Conservation (phyloP, 352 stramenopile species). For the Phytopythium cucurbitacearum region DNA sequence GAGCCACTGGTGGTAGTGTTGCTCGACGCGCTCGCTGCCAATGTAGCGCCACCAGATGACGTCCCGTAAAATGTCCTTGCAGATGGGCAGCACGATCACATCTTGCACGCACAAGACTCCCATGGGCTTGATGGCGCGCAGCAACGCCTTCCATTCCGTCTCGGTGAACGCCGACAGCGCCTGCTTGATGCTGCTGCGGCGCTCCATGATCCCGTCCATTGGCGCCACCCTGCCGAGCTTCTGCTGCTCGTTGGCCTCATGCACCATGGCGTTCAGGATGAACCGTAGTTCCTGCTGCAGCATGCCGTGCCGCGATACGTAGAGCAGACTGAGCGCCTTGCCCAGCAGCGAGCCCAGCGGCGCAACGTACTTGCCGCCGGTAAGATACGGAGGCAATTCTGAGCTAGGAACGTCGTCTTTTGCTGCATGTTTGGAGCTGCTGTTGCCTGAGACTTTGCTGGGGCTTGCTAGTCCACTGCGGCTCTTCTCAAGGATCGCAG, state of each 20-base stretch:
- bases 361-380: slow-evolving; percentile 40
- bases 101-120: slow-evolving; percentile 81
- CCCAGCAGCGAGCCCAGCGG: slow-evolving; percentile 72
- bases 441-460: neutral
- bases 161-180: slow-evolving; percentile 54
- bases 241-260: slow-evolving; percentile 23
- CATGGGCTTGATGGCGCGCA: slow-evolving; percentile 63
- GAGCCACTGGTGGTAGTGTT: slow-evolving; percentile 78
- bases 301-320: slow-evolving; percentile 87
- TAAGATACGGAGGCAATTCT: slow-evolving; percentile 19
- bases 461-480: no score
- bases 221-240: slow-evolving; percentile 13
- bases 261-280: slow-evolving; percentile 60
- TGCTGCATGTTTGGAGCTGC: neutral
- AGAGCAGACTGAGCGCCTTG: slow-evolving; percentile 79
- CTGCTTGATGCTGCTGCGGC: slow-evolving; percentile 12
- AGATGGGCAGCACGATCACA: slow-evolving; percentile 85
- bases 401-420: neutral
- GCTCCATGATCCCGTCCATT: slow-evolving; percentile 12
- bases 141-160: slow-evolving; percentile 61
- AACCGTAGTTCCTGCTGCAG: slow-evolving; percentile 84
- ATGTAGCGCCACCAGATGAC: slow-evolving; percentile 88
- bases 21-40: slow-evolving; percentile 59
- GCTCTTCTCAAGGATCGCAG: no score
- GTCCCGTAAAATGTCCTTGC: slow-evolving; percentile 84